phyloP scores from a whole-genome alignment of 352 stramenopile species.

The Phytophthora sansomeana region DNA sequence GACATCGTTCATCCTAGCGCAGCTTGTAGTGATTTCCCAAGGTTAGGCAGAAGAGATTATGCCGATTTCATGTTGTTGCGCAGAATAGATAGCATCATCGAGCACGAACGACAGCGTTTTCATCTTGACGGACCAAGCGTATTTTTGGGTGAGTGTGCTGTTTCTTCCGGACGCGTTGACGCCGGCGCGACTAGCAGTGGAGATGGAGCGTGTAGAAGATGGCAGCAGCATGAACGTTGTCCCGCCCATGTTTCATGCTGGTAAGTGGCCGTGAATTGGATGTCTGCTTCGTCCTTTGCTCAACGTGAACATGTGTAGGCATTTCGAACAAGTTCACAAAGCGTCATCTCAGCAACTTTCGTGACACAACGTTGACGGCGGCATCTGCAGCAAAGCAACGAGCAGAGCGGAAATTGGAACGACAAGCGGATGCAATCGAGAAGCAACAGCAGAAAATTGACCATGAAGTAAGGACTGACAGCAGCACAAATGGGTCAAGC shows the following conservation, averaged over 20 bases:
- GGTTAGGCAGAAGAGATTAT: conserved; percentile 27
- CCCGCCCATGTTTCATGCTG: conserved; percentile 49
- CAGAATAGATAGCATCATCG: conserved; percentile 31
- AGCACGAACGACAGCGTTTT: conserved; percentile 23
- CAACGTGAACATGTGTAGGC: conserved; percentile 40
- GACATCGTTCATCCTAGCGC: conserved; percentile 60
- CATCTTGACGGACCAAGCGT: conserved; percentile 23
- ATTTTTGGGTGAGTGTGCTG: conserved; percentile 39
- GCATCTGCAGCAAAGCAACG: conserved; percentile 74
- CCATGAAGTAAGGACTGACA: conserved; percentile 48
- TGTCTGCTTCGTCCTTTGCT: not conserved
- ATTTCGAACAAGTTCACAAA: conserved; percentile 89
- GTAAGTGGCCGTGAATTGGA: conserved; percentile 18
- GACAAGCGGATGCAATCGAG: conserved; percentile 73
- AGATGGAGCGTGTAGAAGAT: conserved; percentile 50
- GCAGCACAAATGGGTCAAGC: not conserved
- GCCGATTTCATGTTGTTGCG: conserved; percentile 15
- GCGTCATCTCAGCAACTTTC: conserved; percentile 70
- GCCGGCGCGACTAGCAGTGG: not conserved
- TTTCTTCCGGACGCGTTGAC: not conserved
- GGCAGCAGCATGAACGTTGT: conserved; percentile 40
- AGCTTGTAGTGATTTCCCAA: conserved; percentile 56
- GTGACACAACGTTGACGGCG: conserved; percentile 76
- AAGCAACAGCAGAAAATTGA: conserved; percentile 87
- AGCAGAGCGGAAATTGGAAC: conserved; percentile 68